Base-by-base conservation (phyloP, 176 grass and related monocot species). In the Carex kokanica region DNA sequence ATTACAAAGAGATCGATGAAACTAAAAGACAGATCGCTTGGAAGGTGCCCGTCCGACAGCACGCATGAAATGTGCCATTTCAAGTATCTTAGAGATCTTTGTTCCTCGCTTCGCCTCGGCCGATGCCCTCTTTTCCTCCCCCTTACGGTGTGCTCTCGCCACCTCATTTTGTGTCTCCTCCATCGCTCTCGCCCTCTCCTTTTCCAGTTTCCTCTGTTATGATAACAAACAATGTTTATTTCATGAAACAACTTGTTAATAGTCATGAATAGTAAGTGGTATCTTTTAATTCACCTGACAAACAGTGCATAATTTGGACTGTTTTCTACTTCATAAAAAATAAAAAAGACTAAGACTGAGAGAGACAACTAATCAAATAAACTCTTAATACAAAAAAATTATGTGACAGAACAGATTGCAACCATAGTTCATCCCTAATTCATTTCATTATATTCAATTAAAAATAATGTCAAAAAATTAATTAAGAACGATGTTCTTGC, bases 121-220 rank as follows among this genome's bases (percentile, higher is more conserved):
- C 29, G 95, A 93, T 64, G 95, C 95, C 81, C 90, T 86, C 95
- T 93, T 98, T 57, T 98, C 95, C 89, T 94, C 95, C 34, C 90
- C 92, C 84, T 94, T 98, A 56, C 55, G 90, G 23, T 86, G 92
- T 57, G 95, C 90, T 78, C 83, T 91, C 3, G 95, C 95, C 56
- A 98, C 68, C 79, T 95, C 95, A 83, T 98, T 98, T 90, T 98
- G 95, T 47, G 91, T 91, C 92, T 90, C 93, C 88, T 98, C 95
- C 12, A 88, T 49, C 41, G 95, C 95, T 89, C 86, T 94, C 61
- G 95, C 95, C 9, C 90, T 81, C 89, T 98, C 89, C 83, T 98
- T 90, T 20, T 98, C 95, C 58, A 98, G 61, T 84, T 93, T 98
- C 52, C 95, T 90, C 95, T 98, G 32, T 66, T 66, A 34, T 17